Base-by-base conservation (phyloP, 73 alveolate species). In the Paramecium sexaurelia region DNA sequence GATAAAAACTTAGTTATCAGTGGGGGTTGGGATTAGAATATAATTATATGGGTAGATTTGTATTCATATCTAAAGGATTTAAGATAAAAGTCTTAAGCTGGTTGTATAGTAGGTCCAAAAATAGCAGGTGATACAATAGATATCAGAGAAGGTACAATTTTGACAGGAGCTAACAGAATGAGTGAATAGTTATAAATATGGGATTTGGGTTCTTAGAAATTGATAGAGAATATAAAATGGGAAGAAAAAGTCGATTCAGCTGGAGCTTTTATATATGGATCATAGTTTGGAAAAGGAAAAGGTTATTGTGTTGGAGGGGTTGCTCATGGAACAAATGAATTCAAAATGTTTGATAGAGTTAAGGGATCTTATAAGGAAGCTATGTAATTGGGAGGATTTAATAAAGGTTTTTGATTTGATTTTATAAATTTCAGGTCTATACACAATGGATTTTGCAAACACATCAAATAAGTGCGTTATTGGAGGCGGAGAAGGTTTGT, bases 401-500 rank as follows among this genome's bases (percentile, higher is more conserved):
- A 55, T 41, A 88, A 88, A 68, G 94, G 94, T 47, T 27, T 6
- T 29, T 5, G 0, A n/a, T 51, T 51, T 26, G 1, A 29, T 9
- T 15, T 17, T 19, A 35, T 71, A 2, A 10, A 36, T 11, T n/a
- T 3, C 7, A 71, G 86, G 66, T 1, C 9, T 93, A 47, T 93
- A 93, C 66, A 85, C 98, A 10, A 91, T 96, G 17, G 99, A 96
- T 82, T 95, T 94, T 82, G 95, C 98, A 26, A 92, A 94, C 41
- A 40, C 85, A 17, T 95, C 97, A 13, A 96, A 93, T 37, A 94
- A 89, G 93, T 91, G 95, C 87, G 98, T 96, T 8, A 61, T 96
- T 85, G 99, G 98, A 55, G 98, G 98, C 15, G 99, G 98, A 24
- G 99, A 95, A 85, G 98, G 98, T 33, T 15, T 88, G 19, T 32